phyloP scores from a whole-genome alignment of 306 rosid genomes.

The Lathyrus sativus region DNA sequence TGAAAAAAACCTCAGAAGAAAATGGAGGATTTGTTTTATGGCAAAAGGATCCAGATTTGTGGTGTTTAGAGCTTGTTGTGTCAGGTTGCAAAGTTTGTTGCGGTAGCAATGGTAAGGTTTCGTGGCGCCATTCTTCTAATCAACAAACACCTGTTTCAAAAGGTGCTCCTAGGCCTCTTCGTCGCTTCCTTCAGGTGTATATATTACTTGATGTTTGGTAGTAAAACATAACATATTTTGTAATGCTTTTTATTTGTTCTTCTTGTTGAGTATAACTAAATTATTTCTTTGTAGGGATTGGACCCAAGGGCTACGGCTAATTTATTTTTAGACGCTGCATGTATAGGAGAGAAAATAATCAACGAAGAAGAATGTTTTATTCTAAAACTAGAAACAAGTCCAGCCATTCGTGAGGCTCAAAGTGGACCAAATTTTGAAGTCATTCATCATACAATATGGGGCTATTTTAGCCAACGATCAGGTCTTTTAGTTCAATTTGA shows the following conservation, averaged over 20 bases:
- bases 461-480: conserved; percentile 91
- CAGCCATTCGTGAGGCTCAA: conserved; percentile 72
- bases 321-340: conserved; percentile 74
- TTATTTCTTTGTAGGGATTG: conserved; percentile 55
- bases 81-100: conserved; percentile 80
- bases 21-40: conserved; percentile 79
- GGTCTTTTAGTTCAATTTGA: conserved; percentile 82
- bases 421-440: conserved; percentile 68
- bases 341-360: conserved; percentile 85
- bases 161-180: conserved; percentile 89
- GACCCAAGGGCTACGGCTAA: conserved; percentile 91
- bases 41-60: conserved; percentile 92
- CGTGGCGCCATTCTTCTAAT: conserved; percentile 91
- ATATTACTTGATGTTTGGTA: not conserved
- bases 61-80: conserved; percentile 75
- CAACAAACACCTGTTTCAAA: conserved; percentile 61
- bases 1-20: conserved; percentile 70
- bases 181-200: conserved; percentile 86
- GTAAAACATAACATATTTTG: too few species aligned
- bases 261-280: not conserved
- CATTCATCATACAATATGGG: conserved; percentile 91
- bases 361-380: conserved; percentile 82
- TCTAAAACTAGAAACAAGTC: conserved; percentile 72
- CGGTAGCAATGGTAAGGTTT: conserved; percentile 86
- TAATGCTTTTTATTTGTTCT: not conserved